Percentiles rank a stretch among this genome's conserved stretches.
Evolutionary conservation across 768 basidiomycete species (phyloP).

Genomic region (Lyophyllum semitale): DNA sequence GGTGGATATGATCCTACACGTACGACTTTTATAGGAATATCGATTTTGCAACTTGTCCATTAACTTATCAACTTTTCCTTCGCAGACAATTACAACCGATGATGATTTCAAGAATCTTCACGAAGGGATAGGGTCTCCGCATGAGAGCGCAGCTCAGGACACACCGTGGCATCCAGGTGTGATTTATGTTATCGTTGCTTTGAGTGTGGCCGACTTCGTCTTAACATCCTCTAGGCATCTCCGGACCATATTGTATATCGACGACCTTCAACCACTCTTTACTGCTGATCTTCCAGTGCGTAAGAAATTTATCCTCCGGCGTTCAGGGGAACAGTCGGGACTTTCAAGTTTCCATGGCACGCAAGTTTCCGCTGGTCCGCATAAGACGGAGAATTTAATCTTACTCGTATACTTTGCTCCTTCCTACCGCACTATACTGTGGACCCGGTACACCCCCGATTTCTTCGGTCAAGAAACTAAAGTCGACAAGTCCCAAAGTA

Average conservation of each 20-base stretch:
- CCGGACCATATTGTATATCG: not conserved
- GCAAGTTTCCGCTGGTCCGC: not conserved
- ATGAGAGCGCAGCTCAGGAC: conserved; percentile 33
- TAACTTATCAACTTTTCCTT: not conserved
- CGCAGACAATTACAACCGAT: conserved; percentile 38
- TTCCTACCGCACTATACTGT: not conserved
- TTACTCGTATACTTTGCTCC: too few relatives aligned
- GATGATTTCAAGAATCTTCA: conserved; percentile 42
- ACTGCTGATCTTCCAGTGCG: not conserved
- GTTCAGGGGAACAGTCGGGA: too few relatives aligned
- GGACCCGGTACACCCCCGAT: not conserved
- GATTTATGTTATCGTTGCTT: not conserved
- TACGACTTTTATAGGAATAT: conserved; percentile 11
- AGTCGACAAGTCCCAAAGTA: not conserved
- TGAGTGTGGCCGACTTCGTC: not conserved
- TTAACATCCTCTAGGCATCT: not conserved
- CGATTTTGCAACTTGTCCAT: not conserved
- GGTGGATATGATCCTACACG: conserved; percentile 36
- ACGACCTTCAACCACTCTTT: not conserved
- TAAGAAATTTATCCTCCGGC: too few relatives aligned
- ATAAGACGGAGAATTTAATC: not conserved
- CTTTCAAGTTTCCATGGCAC: not conserved
- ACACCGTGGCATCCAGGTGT: conserved; percentile 17
- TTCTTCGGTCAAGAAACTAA: not conserved
- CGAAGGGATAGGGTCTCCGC: conserved; percentile 35